Base-by-base conservation (phyloP, 2,329 filamentous ascomycete species). In the Sphaerostilbella broomeana region DNA sequence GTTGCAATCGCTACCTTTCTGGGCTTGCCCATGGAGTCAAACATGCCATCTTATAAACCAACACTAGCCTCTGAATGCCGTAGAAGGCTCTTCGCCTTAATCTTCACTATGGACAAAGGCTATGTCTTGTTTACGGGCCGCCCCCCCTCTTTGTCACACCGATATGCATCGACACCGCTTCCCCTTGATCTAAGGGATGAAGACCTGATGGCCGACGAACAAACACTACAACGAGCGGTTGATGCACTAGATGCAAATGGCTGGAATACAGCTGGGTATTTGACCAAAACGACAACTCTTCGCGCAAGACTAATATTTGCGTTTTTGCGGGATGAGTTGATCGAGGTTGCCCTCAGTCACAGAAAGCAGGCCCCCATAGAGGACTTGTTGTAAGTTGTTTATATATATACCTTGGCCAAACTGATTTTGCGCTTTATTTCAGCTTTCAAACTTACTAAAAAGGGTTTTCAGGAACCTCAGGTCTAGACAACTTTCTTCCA, bases 301-400 rank as follows among this genome's bases (percentile, higher is more conserved):
- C 60, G 75, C 18, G 65, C 70, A 0, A 67, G 68, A 30, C 61
- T 63, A 2, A 60, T 67, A 9, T 62, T 79, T 24, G 67, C 69
- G 3, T 51, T 63, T 1, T 63, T 80, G 6, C 63, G 72, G 3
- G 76, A 81, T 44, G 75, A 81, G 33, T 68, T 81, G 4, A 61
- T 81, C 4, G 72, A 79, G 45, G 62, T 79, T 16, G 73, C 74
- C 0, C 55, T 79, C 0, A 69, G 68, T 3, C 50, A 37, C 1
- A 43, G 27, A 1, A 42, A 44, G 4, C 43, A 47, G 2, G 32
- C 42, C 0, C 50, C 46, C 2, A 34, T 49, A 2, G 47, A 51
- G 15, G 37, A 41, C 6, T 27, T 58, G 2, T 33, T 47, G 55
- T 58, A 37, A 9, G 53, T 34, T n/a, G n/a, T n/a, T n/a, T n/a